Evolutionary conservation across 2,329 filamentous ascomycete species (phyloP).

Genomic region (Fusarium tjaetaba): DNA sequence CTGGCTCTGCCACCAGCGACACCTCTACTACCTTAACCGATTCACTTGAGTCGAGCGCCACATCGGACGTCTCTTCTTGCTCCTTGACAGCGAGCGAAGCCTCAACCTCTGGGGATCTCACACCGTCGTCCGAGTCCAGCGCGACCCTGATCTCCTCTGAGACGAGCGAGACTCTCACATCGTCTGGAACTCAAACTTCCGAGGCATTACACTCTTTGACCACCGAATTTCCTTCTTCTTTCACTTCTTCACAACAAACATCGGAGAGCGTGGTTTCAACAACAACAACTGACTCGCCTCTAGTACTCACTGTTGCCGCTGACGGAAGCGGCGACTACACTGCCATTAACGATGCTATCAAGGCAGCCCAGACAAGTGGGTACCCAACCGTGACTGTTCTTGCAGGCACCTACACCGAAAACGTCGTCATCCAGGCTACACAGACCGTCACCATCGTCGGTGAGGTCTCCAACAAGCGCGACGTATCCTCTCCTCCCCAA

Average conservation of each 20-base stretch:
- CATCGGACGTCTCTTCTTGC: neutral
- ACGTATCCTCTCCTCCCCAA: neutral
- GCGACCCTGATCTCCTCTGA: neutral
- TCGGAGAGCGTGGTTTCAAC: slow-evolving; percentile 11
- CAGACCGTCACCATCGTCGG: slow-evolving; percentile 55
- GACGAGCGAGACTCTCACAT: neutral
- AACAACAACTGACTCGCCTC: slow-evolving; percentile 32
- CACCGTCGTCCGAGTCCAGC: neutral
- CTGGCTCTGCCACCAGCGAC: neutral
- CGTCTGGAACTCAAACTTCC: neutral
- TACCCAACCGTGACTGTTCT: slow-evolving; percentile 56
- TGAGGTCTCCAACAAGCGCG: slow-evolving; percentile 46
- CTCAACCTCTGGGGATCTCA: neutral
- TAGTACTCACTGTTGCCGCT: slow-evolving; percentile 54
- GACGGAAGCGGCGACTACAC: slow-evolving; percentile 57
- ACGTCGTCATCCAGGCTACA: slow-evolving; percentile 52
- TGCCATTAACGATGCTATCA: slow-evolving; percentile 55
- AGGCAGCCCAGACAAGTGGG: slow-evolving; percentile 51
- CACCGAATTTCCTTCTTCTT: slow-evolving; percentile 17
- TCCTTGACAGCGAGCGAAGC: neutral
- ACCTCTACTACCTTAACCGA: neutral
- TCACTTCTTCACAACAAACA: slow-evolving; percentile 20
- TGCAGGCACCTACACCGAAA: slow-evolving; percentile 57
- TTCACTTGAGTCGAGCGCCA: neutral
- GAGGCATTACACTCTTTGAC: slow-evolving; percentile 4